These are phyloP conservation scores for Scheffersomyces cryptocercus DNA, from an alignment of 1,139 yeast species.

Conservation along the genomic window DNA sequence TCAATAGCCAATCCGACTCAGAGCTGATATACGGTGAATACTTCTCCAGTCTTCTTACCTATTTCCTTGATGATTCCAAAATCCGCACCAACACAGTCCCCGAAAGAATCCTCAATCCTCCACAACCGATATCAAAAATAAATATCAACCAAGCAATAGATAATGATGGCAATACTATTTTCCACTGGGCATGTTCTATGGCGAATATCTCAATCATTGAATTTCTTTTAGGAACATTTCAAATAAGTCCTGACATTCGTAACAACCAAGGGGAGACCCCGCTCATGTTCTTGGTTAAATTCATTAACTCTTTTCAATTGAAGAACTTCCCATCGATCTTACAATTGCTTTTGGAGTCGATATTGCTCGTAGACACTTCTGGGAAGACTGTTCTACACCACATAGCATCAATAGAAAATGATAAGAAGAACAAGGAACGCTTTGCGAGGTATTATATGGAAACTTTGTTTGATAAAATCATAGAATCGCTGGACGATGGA, in stretches of 20 bases:
- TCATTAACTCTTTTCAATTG: conserved; percentile 81
- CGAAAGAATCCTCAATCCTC: conserved; percentile 37
- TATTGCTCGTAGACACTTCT: conserved; percentile 67
- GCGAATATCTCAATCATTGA: conserved; percentile 75
- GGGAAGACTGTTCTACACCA: conserved; percentile 82
- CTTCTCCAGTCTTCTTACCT: conserved; percentile 36
- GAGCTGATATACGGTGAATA: conserved; percentile 36
- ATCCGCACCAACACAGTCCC: conserved; percentile 26
- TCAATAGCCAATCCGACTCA: conserved; percentile 15
- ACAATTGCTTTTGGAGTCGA: conserved; percentile 74
- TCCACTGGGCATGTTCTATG: conserved; percentile 96
- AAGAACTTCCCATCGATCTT: conserved; percentile 72
- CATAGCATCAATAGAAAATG: conserved; percentile 49
- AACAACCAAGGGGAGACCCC: conserved; percentile 85
- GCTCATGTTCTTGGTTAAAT: conserved; percentile 81
- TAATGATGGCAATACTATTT: conserved; percentile 87
- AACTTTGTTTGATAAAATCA: conserved; percentile 61
- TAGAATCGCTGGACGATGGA: conserved; percentile 25
- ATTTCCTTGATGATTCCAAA: conserved; percentile 38
- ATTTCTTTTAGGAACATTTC: conserved; percentile 59
- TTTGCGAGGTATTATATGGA: conserved; percentile 85
- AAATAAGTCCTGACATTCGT: conserved; percentile 62
- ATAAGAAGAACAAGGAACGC: conserved; percentile 58
- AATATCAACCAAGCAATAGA: conserved; percentile 85
- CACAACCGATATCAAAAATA: conserved; percentile 46